Base-by-base conservation (phyloP, 208 protist genomes). In the Leishmania tropica region DNA sequence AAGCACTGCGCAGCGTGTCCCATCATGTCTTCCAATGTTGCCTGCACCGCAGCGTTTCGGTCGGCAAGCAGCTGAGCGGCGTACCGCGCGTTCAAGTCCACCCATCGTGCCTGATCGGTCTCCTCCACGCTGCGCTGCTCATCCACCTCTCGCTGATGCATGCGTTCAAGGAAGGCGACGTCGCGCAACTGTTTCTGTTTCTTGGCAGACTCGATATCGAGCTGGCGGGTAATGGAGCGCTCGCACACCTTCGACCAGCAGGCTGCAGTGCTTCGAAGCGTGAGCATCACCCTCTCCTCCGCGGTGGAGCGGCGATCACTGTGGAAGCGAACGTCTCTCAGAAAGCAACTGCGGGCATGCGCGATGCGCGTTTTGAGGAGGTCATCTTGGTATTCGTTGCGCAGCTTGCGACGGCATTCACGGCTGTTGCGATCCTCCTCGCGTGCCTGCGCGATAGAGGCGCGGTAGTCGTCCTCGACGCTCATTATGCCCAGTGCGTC, bases 211-310 rank as follows among this genome's bases (percentile, higher is more conserved):
- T 92, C 91, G 28, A 87, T 87, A 78, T 90, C 78, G 28, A 91
- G 83, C 62, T 90, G 86, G 35, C 91, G 92, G 47, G 92, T 88
- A 31, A 95, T 82, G 47, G 90, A 79, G 79, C 93, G 89, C 54
- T 92, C 87, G 78, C 92, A 96, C 75, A 97, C 85, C 19, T 89
- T 42, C 31, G 93, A 86, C 92, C 95, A 95, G 90, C 93, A 97
- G 54, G 60, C 78, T 28, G 89, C 86, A 42, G 91, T 92, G 53
- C 80, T 80, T 54, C 86, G 85, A 15, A 97, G 65, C 40, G 87
- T 83, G n/a, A 78, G 58, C 31, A 93, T 80, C 28, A 97, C 73
- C 19, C 90, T 84, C 56, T 88, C 75, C 87, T 97, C 94, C 65
- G 85, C 85, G 48, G 74, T 70, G 31, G 91, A 90, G 40, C 81